phyloP scores from a whole-genome alignment of 2,329 filamentous ascomycete species.

The Alternaria incomplexa region DNA sequence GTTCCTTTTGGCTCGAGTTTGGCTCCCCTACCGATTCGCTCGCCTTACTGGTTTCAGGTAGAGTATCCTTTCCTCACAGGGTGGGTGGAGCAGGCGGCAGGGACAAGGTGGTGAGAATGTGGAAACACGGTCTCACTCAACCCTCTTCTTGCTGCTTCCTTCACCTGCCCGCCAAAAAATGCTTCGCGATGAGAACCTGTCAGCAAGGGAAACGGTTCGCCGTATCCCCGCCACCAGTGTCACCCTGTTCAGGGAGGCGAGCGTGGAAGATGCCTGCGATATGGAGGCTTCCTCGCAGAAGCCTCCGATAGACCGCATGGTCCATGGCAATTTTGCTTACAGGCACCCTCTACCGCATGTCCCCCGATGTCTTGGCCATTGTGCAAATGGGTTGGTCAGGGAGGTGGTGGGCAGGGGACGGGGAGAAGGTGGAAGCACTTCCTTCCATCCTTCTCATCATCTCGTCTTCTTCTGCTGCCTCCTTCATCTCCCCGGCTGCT shows the following conservation, averaged over 20 bases:
- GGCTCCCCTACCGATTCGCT: background rate
- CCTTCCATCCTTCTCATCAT: background rate
- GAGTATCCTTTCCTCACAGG: conserved; percentile 17
- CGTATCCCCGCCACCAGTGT: conserved; percentile 29
- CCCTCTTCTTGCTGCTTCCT: background rate
- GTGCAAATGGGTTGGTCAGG: conserved; percentile 1
- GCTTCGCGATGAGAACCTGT: conserved; percentile 26
- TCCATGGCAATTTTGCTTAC: conserved; percentile 28
- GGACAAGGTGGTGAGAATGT: background rate
- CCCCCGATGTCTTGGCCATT: conserved; percentile 15
- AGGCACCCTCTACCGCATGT: conserved; percentile 26
- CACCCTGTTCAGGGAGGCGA: conserved; percentile 27
- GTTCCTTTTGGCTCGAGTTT: conserved; percentile 1
- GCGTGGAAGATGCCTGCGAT: conserved; percentile 37
- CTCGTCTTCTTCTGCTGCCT: background rate
- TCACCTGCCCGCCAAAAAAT: conserved; percentile 11
- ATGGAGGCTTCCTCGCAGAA: conserved; percentile 17
- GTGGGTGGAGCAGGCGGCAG: background rate
- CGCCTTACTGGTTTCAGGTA: conserved; percentile 18
- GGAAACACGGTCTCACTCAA: background rate
- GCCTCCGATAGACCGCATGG: conserved; percentile 27
- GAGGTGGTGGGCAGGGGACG: background rate
- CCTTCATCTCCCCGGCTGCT: background rate
- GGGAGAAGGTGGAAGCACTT: background rate
- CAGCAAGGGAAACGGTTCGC: conserved; percentile 21